phyloP scores from a whole-genome alignment of 2,329 filamentous ascomycete species.

The Fonsecaea multimorphosa region DNA sequence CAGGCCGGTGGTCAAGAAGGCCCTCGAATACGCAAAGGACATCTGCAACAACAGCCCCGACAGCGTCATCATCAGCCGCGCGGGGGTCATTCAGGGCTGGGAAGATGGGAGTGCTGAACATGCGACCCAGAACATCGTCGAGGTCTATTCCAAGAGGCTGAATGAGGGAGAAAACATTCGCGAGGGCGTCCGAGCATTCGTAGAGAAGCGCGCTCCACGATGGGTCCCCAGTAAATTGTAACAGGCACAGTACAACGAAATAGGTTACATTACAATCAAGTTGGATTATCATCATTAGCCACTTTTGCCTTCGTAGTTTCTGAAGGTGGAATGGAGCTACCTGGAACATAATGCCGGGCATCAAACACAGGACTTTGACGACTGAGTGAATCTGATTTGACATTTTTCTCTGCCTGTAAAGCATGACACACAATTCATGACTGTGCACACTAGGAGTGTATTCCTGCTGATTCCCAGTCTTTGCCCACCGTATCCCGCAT shows the following conservation, averaged over 20 bases:
- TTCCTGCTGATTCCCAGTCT: slow-evolving; percentile 4
- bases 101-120: slow-evolving; percentile 70
- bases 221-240: slow-evolving; percentile 63
- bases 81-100: slow-evolving; percentile 75
- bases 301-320: background rate
- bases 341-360: background rate
- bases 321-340: background rate
- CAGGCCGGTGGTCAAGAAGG: slow-evolving; percentile 44
- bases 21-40: slow-evolving; percentile 65
- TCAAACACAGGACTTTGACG: background rate
- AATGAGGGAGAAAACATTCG: slow-evolving; percentile 70
- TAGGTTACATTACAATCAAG: background rate
- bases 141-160: slow-evolving; percentile 47
- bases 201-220: slow-evolving; percentile 72
- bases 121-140: slow-evolving; percentile 66
- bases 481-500: slow-evolving; percentile 10
- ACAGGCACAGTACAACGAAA: background rate
- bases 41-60: slow-evolving; percentile 74
- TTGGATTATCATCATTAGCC: background rate
- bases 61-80: slow-evolving; percentile 73
- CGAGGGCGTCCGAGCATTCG: slow-evolving; percentile 76
- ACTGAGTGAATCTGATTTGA: slow-evolving; percentile 9
- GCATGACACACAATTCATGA: slow-evolving; percentile 14
- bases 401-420: slow-evolving; percentile 17
- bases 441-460: slow-evolving; percentile 9